A percentile compares a stretch with the other conserved stretches of the same genome.
phyloP scores from a whole-genome alignment of 192 early-diverging fungal genomes.

The Coemansia sp. region DNA sequence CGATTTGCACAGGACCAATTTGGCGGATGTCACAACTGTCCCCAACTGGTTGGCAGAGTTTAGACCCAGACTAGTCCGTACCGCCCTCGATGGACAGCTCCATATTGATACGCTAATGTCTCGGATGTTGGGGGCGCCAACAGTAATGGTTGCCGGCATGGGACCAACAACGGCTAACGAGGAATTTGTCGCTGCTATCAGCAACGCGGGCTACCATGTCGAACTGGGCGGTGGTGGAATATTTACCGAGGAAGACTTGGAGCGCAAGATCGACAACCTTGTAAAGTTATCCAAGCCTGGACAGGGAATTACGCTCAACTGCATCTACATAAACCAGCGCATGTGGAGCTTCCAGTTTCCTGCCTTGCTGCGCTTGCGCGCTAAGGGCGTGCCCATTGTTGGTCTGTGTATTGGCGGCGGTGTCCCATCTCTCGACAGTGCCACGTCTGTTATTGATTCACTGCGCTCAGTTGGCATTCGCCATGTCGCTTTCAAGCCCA shows the following conservation, averaged over 20 bases:
- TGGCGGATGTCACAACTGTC: constrained; percentile 69
- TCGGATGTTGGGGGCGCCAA: constrained; percentile 81
- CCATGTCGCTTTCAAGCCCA: constrained; percentile 87
- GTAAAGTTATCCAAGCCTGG: constrained; percentile 73
- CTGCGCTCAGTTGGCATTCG: constrained; percentile 78
- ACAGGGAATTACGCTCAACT: constrained; percentile 89
- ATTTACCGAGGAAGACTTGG: constrained; percentile 73
- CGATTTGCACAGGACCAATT: constrained; percentile 71
- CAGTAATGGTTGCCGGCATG: constrained; percentile 97
- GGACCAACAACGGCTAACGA: constrained; percentile 83
- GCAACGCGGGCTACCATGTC: constrained; percentile 89
- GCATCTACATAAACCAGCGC: constrained; percentile 85
- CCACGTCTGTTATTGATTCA: constrained; percentile 77
- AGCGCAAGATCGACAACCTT: constrained; percentile 73
- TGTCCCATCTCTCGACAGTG: constrained; percentile 85
- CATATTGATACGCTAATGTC: constrained; percentile 90
- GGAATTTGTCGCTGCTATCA: constrained; percentile 79
- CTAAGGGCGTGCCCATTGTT: constrained; percentile 85
- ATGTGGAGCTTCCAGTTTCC: constrained; percentile 89
- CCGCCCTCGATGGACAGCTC: constrained; percentile 58
- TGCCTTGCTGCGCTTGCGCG: constrained; percentile 74
- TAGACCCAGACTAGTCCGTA: constrained; percentile 79
- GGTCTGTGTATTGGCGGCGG: constrained; percentile 93
- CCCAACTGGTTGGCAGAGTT: constrained; percentile 87
- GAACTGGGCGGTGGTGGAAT: constrained; percentile 94